Base-by-base conservation (phyloP, 345 rosid genomes). In the Bruguiera parviflora region DNA sequence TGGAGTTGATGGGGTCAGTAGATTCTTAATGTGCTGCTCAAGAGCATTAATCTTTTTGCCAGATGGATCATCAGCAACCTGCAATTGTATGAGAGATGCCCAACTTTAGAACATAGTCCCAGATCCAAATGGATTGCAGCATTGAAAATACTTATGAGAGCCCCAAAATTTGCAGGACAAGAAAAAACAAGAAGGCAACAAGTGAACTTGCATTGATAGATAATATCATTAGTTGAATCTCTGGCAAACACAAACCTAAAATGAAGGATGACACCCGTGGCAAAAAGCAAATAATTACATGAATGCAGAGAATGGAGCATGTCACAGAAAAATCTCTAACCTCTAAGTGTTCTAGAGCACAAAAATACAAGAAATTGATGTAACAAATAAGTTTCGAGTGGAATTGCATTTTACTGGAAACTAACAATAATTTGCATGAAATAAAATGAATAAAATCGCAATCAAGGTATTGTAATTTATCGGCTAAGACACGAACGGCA, bases 1-100 rank as follows among this genome's bases (percentile, higher is more conserved):
- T 27, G 97, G 97, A 33, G 93, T 76, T 6, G 97, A 86, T 55
- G 97, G 97, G 55, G 76, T 28, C 29, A 91, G 78, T 53, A 91
- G 85, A 80, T 86, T 91, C 96, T 79, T 84, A 68, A 89, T 89
- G 85, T 91, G 97, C 83, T 91, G 97, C 86, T 86, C 87, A 79
- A 91, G 88, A 19, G 93, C 97, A 71, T 91, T 91, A 73, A 91
- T 90, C 53, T 89, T 87, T 61, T 87, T 86, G n/a, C 93, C 96
- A 46, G 86, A 75, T 65, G 97, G 97, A 63, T 91, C 89, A 70
- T 91, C 84, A 16, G 97, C 97, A 73, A 91, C 97, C 97, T 91
- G 79, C 22, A 62, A 73, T 61, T 56, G 37, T 51, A 51, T 2
- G 8, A 33, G 15, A 13, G 8, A 31, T 11, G 22, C 61, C 28